A percentile compares a stretch with the other conserved stretches of the same genome.
phyloP scores from a whole-genome alignment of 345 rosid species.

The Balakata baccata region DNA sequence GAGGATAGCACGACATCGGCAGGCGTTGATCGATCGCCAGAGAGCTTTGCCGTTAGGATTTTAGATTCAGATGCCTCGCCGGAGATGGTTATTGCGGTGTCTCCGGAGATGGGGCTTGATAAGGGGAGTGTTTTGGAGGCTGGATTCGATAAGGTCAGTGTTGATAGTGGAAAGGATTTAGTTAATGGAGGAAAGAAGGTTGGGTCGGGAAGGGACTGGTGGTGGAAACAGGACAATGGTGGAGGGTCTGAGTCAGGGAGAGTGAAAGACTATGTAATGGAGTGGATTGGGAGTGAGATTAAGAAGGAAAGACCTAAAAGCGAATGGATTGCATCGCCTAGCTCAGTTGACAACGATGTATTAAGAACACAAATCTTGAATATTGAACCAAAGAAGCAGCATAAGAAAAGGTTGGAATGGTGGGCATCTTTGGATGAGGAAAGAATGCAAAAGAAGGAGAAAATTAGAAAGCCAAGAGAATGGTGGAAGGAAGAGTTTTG shows the following conservation, averaged over 20 bases:
- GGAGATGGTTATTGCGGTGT: constrained; percentile 27
- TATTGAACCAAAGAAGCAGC: constrained; percentile 40
- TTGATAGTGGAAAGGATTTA: constrained; percentile 17
- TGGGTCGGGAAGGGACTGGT: constrained; percentile 24
- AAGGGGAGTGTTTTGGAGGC: constrained; percentile 50
- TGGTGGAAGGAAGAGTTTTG: constrained; percentile 93
- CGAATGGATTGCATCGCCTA: constrained; percentile 42
- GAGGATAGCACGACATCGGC: constrained; percentile 39
- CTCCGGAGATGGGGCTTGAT: constrained; percentile 42
- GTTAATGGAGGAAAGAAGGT: constrained; percentile 14
- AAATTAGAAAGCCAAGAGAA: constrained; percentile 63
- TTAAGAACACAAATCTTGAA: constrained; percentile 26
- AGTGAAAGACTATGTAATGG: constrained; percentile 74
- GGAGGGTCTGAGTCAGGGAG: constrained; percentile 59
- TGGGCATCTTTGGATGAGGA: constrained; percentile 33
- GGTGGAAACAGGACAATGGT: constrained; percentile 44
- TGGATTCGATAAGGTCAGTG: constrained; percentile 22
- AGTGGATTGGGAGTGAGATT: constrained; percentile 79
- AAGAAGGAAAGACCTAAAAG: constrained; percentile 59
- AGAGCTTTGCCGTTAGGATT: constrained; percentile 40
- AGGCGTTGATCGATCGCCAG: constrained; percentile 45
- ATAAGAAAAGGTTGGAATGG: constrained; percentile 27
- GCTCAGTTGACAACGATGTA: constrained; percentile 27
- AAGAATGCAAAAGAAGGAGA: constrained; percentile 38
- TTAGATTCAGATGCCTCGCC: constrained; percentile 45